Conservation (phyloP, 768 basidiomycete genomes). For the Boletus sensibilis region DNA sequence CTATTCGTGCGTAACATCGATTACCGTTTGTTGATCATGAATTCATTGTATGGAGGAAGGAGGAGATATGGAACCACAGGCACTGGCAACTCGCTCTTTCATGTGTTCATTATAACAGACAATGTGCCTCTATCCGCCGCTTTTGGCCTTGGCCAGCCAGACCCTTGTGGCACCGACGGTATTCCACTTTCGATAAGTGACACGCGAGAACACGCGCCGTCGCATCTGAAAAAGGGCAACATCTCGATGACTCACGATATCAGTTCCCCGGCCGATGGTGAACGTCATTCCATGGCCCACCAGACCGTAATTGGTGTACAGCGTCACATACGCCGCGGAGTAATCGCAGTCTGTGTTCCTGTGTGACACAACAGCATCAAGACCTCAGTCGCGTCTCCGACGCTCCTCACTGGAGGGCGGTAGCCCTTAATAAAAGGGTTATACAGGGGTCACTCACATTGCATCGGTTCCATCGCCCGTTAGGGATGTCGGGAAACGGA, state of each 20-base stretch:
- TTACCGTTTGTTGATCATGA: not conserved
- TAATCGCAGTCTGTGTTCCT: conserved; percentile 96
- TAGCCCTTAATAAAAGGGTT: too few relatives aligned
- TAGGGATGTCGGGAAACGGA: conserved; percentile 89
- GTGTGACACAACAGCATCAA: not conserved
- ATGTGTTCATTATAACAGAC: not conserved
- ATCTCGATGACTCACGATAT: conserved; percentile 56
- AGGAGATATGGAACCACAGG: not conserved
- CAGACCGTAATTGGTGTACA: conserved; percentile 63
- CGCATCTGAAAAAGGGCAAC: not conserved
- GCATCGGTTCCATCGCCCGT: conserved; percentile 92
- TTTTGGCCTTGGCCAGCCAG: not conserved
- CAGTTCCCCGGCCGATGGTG: conserved; percentile 89
- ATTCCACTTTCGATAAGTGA: not conserved
- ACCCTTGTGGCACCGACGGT: not conserved
- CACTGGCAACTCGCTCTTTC: not conserved
- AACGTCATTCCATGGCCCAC: conserved; percentile 89
- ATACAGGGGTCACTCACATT: conserved; percentile 49
- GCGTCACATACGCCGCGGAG: conserved; percentile 82
- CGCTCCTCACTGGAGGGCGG: not conserved
- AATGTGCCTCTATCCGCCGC: not conserved
- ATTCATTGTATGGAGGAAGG: not conserved
- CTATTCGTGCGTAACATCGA: conserved; percentile 22
- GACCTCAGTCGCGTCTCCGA: not conserved
- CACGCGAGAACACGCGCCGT: not conserved